phyloP scores from a whole-genome alignment of 2,329 filamentous ascomycete species.

The Cytospora schulzeri region DNA sequence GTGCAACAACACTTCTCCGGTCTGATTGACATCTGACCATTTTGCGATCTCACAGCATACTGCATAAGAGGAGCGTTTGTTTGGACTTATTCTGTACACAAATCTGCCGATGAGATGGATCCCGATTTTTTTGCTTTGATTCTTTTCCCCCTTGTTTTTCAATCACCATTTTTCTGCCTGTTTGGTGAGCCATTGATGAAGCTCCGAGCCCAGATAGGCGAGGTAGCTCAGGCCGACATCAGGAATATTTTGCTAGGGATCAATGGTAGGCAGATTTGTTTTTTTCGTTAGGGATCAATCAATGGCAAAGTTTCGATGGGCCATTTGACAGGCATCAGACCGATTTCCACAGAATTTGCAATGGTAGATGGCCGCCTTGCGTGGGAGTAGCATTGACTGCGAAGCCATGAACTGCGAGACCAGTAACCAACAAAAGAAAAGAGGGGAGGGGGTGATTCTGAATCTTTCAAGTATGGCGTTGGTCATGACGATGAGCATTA shows the following conservation, averaged over 20 bases:
- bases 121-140: slow-evolving; percentile 19
- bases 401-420: slow-evolving; percentile 17
- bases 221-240: slow-evolving; percentile 23
- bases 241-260: slow-evolving; percentile 20
- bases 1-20: slow-evolving; percentile 3
- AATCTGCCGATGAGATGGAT: slow-evolving; percentile 27
- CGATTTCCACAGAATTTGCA: slow-evolving; percentile 18
- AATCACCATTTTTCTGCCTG: slow-evolving; percentile 18
- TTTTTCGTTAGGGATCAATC: slow-evolving; percentile 18
- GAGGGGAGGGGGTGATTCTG: not conserved
- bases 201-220: slow-evolving; percentile 24
- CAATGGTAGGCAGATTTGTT: slow-evolving; percentile 27
- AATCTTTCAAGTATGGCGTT: slow-evolving; percentile 20
- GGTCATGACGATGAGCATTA: slow-evolving; percentile 17
- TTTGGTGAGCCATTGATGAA: slow-evolving; percentile 24
- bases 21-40: slow-evolving; percentile 12
- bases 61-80: slow-evolving; percentile 25
- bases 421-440: slow-evolving; percentile 3
- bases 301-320: slow-evolving; percentile 18
- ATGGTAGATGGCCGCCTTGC: slow-evolving; percentile 4
- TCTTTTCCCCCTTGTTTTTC: slow-evolving; percentile 11
- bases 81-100: slow-evolving; percentile 26
- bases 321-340: slow-evolving; percentile 17
- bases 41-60: slow-evolving; percentile 22
- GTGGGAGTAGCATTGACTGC: slow-evolving; percentile 26